Conservation (phyloP, 768 basidiomycete species). For the Tricholoma matsutake region DNA sequence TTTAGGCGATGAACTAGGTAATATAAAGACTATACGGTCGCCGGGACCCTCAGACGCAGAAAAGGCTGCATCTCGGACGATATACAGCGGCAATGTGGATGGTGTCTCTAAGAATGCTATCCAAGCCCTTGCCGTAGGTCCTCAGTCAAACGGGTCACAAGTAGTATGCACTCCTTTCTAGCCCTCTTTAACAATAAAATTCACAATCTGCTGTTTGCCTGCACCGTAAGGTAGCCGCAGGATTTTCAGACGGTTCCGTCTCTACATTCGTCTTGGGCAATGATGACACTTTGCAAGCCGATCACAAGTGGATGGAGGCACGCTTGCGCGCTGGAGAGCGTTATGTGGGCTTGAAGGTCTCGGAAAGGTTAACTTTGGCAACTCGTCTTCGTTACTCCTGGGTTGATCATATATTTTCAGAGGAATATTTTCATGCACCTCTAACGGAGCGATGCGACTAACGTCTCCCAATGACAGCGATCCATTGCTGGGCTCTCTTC, state of each 20-base stretch:
- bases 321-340: conserved; percentile 47
- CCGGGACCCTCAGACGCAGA: conserved; percentile 24
- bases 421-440: conserved; percentile 65
- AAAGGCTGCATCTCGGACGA: conserved; percentile 24
- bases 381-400: not conserved
- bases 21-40: conserved; percentile 54
- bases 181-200: not conserved
- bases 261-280: conserved; percentile 41
- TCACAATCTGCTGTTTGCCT: not conserved
- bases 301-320: conserved; percentile 61
- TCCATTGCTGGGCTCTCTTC: conserved; percentile 43
- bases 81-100: conserved; percentile 26
- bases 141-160: conserved; percentile 24
- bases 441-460: conserved; percentile 67
- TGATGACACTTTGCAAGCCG: conserved; percentile 37
- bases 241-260: conserved; percentile 57
- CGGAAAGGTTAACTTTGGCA: conserved; percentile 43
- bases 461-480: conserved; percentile 29
- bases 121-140: conserved; percentile 29
- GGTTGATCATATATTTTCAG: conserved; percentile 26
- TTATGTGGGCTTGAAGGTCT: conserved; percentile 61
- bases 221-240: conserved; percentile 56
- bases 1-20: conserved; percentile 76
- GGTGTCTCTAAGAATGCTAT: conserved; percentile 32
- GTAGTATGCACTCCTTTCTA: conserved; percentile 34